These are phyloP conservation scores for Platanthera guangdongensis DNA, from an alignment of 106 monocot species.

Conservation along the genomic window DNA sequence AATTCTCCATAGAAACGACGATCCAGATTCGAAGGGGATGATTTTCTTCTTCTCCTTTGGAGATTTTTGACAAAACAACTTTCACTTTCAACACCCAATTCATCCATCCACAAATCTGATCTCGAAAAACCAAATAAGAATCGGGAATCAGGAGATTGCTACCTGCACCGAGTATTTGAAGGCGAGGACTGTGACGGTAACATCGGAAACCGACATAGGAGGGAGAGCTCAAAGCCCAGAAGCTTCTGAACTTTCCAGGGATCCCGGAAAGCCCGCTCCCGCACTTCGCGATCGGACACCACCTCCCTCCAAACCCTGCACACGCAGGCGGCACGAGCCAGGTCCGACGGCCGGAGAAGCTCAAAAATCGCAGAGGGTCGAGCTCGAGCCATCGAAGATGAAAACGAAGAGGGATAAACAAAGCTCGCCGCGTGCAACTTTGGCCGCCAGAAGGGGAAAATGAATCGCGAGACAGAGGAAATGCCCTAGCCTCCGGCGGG, in stretches of 20 bases:
- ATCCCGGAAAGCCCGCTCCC: slow-evolving; percentile 43
- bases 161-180: slow-evolving; percentile 91
- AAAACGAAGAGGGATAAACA: too few relatives aligned
- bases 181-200: slow-evolving; percentile 59
- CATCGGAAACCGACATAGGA: slow-evolving; percentile 71
- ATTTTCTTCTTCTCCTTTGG: too few relatives aligned
- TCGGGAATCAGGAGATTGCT: not conserved
- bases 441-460: too few relatives aligned
- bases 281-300: slow-evolving; percentile 54
- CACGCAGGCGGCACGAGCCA: slow-evolving; percentile 78
- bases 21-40: too few relatives aligned
- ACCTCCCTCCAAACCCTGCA: slow-evolving; percentile 57
- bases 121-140: not conserved
- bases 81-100: not conserved
- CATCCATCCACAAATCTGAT: not conserved
- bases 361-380: slow-evolving; percentile 62
- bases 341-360: slow-evolving; percentile 49
- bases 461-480: too few relatives aligned
- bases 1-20: too few relatives aligned
- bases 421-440: too few relatives aligned
- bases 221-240: slow-evolving; percentile 52
- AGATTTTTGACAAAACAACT: not conserved
- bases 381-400: too few relatives aligned
- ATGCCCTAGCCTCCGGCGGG: too few relatives aligned
- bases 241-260: slow-evolving; percentile 55